Base-by-base conservation (phyloP, 805 yeast genomes). In the Ogataea methylovora region DNA sequence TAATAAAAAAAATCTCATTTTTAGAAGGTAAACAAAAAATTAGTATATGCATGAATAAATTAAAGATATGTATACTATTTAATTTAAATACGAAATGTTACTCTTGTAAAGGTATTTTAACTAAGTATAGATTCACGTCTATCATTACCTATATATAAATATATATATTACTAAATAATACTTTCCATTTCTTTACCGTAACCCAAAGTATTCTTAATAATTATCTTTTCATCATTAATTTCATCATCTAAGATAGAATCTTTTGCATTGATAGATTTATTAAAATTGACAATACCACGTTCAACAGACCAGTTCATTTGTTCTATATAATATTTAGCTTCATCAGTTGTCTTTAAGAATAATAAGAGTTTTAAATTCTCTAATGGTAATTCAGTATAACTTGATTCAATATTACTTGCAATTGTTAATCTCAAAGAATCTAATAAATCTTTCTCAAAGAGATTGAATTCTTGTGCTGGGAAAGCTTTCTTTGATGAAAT, bases 151-250 rank as follows among this genome's bases (percentile, higher is more conserved):
- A n/a, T n/a, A n/a, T n/a, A n/a, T n/a, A n/a, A n/a, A n/a, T n/a
- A n/a, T n/a, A n/a, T n/a, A n/a, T n/a, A n/a, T n/a, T n/a, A n/a
- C n/a, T n/a, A 88, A 33, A 90, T 79, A 57, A 90, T 92, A 14
- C 92, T 82, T 64, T 92, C 98, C 53, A 92, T 77, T 59, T 86
- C 92, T 42, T 79, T 81, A 10, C 97, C 97, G 52, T 87, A 90
- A 41, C 71, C 76, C 44, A 90, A 70, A n/a, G 88, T 74, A 52
- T 83, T 81, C 45, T 68, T 78, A 36, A 86, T 76, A 28, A 80
- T 60, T 27, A 60, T 54, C 40, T 70, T 65, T 37, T 62, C 69
- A 33, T 63, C 68, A 24, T 56, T 61, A 22, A 55, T 60, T 29
- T 51, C 59, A 6, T 47, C 57, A 5, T 30, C 32, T 21, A 15